A percentile compares a stretch with the other conserved stretches of the same genome.
phyloP scores from a whole-genome alignment of 805 yeast species.

The Jamesozyma jinghongensis region DNA sequence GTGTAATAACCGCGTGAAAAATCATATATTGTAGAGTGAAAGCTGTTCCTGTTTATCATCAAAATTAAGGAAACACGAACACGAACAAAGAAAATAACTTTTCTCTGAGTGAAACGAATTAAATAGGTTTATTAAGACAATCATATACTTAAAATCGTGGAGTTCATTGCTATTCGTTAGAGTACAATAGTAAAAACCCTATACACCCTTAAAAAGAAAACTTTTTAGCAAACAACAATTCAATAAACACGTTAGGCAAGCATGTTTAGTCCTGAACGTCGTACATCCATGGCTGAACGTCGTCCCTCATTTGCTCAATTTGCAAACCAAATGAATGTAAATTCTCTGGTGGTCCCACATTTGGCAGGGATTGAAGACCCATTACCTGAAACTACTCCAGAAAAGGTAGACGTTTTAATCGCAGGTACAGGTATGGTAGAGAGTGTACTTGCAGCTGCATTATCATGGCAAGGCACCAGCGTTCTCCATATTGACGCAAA shows the following conservation, averaged over 20 bases:
- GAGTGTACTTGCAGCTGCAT: slow-evolving; percentile 81
- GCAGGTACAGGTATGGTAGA: slow-evolving; percentile 91
- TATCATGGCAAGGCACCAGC: slow-evolving; percentile 97
- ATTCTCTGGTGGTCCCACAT: slow-evolving; percentile 45
- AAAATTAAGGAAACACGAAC: no score
- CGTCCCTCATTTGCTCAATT: slow-evolving; percentile 41
- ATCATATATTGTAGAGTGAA: no score
- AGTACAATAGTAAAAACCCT: no score
- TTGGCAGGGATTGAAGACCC: slow-evolving; percentile 76
- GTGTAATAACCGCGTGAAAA: no score
- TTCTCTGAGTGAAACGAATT: no score
- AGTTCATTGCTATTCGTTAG: no score
- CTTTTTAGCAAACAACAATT: no score
- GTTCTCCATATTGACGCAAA: slow-evolving; percentile 85
- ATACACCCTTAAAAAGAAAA: not conserved
- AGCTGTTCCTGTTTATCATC: no score
- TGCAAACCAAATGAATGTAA: slow-evolving; percentile 8
- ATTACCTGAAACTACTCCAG: slow-evolving; percentile 48
- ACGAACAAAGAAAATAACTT: no score
- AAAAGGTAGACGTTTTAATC: slow-evolving; percentile 77
- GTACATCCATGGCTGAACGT: slow-evolving; percentile 61
- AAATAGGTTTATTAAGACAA: no score
- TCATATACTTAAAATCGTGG: no score
- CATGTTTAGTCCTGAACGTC: slow-evolving; percentile 35
- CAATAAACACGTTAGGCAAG: no score